These are phyloP conservation scores for Melampsora americana DNA, from an alignment of 1,284 basidiomycete species.

Conservation along the genomic window DNA sequence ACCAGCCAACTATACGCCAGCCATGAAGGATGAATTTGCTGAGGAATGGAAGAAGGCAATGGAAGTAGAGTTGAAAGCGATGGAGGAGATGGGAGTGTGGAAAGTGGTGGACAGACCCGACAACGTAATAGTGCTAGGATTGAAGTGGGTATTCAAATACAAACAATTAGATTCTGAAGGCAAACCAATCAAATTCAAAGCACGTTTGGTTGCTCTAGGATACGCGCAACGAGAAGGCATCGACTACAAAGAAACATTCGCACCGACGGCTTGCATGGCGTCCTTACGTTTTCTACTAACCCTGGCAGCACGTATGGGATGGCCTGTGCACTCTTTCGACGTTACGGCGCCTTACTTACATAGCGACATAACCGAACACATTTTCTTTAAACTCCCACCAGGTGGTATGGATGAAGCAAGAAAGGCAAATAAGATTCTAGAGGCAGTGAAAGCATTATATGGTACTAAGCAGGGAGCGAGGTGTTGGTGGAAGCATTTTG, in stretches of 20 bases:
- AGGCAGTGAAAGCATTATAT: conserved; percentile 27
- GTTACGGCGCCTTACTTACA: conserved; percentile 2
- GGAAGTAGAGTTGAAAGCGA: neutral
- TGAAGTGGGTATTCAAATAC: conserved; percentile 35
- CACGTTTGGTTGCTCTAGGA: conserved; percentile 45
- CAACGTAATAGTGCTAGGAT: neutral
- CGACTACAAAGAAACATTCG: conserved; percentile 45
- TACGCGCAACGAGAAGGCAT: conserved; percentile 41
- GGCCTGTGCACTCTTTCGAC: neutral
- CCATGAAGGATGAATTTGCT: neutral
- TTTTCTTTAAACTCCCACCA: neutral
- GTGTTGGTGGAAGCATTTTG: conserved; percentile 31
- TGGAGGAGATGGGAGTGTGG: conserved; percentile 22
- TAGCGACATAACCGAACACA: neutral
- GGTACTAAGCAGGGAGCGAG: conserved; percentile 23
- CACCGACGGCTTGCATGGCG: conserved; percentile 27
- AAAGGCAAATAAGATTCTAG: neutral
- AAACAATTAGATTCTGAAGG: conserved; percentile 10
- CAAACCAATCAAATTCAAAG: conserved; percentile 31
- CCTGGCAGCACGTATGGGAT: conserved; percentile 12
- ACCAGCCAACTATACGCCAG: no score
- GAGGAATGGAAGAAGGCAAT: neutral
- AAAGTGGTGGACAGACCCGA: neutral
- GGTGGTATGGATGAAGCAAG: neutral
- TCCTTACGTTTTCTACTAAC: conserved; percentile 40